Base-by-base conservation (phyloP, 345 rosid species). In the Hypericum perforatum region DNA sequence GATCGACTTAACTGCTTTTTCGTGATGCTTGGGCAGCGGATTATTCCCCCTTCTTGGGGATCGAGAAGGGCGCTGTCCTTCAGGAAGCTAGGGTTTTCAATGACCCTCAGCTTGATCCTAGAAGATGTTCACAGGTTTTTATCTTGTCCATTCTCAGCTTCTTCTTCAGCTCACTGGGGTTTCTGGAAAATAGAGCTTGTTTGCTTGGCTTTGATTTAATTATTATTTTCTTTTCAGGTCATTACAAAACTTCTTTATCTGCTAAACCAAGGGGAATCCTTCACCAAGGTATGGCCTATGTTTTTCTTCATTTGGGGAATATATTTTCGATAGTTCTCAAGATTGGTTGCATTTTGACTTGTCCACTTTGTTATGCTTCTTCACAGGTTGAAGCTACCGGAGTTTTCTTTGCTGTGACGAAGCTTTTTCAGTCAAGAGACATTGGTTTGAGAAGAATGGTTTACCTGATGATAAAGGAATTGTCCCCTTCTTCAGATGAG, bases 401-500 rank as follows among this genome's bases (percentile, higher is more conserved):
- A 69, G 97, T 88, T 52, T 92, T 92, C 82, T 92, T 92, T 68
- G 60, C 98, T 13, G 95, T 83, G 65, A 92, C 98, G 36, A 92
- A 92, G 71, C 98, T 92, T 54, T 92, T 92, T 59, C 98, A 92
- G 53, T 92, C 96, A 0, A 85, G 70, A 72, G 98, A 92, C 74
- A 65, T 85, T 38, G 95, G 95, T 38, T 67, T 92, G 70, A 85
- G 98, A 82, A 83, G 96, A 70, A 88, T 92, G 98, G 96, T 92
- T 32, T 92, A 92, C 71, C 67, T 92, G 79, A 88, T 92, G 64
- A 92, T 92, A 61, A 92, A 92, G 80, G 97, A 92, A 77, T 67
- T 92, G 50, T 92, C 97, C 55, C 98, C 98, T 56, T 92, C 90
- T 44, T 74, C 98, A 7, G 98, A 92, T 80, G 98, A 92, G 98